Percentiles rank a stretch among this genome's conserved stretches.
phyloP scores from a whole-genome alignment of 106 monocot genomes.

The Posidonia australis region DNA sequence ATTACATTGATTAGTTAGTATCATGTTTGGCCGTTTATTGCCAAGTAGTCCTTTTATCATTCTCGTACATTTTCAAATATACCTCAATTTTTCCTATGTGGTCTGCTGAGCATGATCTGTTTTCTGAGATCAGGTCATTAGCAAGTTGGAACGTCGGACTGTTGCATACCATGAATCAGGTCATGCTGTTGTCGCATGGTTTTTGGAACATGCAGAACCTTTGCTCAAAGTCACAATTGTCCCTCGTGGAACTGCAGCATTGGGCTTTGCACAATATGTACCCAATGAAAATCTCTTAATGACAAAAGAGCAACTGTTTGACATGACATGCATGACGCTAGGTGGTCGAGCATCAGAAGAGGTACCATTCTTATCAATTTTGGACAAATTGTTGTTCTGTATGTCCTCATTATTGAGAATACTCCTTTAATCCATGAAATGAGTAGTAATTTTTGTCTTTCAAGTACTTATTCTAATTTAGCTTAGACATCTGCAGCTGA shows the following conservation, averaged over 20 bases:
- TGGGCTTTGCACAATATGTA: constrained; percentile 91
- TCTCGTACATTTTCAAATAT: too few relatives aligned
- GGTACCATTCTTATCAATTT: constrained; percentile 29
- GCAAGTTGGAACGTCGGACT: constrained; percentile 67
- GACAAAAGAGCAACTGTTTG: constrained; percentile 88
- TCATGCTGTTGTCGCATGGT: constrained; percentile 89
- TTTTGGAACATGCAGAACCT: constrained; percentile 89
- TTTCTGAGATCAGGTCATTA: constrained; percentile 54
- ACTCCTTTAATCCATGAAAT: too few relatives aligned
- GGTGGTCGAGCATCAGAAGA: constrained; percentile 91
- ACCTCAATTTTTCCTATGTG: too few relatives aligned
- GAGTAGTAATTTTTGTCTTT: too few relatives aligned
- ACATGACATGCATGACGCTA: constrained; percentile 93
- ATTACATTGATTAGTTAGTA: too few relatives aligned
- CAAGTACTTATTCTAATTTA: too few relatives aligned
- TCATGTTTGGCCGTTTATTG: too few relatives aligned
- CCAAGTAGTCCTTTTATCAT: too few relatives aligned
- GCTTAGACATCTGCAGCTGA: too few relatives aligned
- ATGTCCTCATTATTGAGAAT: too few relatives aligned
- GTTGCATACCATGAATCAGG: constrained; percentile 94
- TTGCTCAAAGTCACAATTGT: constrained; percentile 88
- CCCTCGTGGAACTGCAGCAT: constrained; percentile 81
- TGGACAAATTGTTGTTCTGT: too few relatives aligned
- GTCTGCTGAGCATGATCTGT: neutral
- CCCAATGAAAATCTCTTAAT: constrained; percentile 83